phyloP scores from a whole-genome alignment of 768 basidiomycete species.

The Nidula microcarpa region DNA sequence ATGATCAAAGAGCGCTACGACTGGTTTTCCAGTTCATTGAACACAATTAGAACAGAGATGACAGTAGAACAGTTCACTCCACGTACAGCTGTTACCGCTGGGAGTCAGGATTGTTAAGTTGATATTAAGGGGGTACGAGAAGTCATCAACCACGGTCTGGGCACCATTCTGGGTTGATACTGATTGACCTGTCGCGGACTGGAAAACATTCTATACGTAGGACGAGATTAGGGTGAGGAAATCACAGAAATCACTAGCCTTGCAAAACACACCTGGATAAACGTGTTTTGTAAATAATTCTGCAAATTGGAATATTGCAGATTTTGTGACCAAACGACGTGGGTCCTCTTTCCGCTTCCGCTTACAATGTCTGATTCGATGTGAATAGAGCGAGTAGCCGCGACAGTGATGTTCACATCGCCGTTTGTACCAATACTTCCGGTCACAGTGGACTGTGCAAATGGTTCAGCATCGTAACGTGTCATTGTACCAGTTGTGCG shows the following conservation, averaged over 20 bases:
- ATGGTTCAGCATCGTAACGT: constrained; percentile 51
- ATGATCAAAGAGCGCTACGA: constrained; percentile 57
- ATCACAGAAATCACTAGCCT: background rate
- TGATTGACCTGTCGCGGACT: constrained; percentile 32
- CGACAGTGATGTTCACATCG: constrained; percentile 62
- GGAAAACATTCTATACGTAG: constrained; percentile 32
- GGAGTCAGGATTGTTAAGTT: constrained; percentile 35
- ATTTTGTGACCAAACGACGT: constrained; percentile 61
- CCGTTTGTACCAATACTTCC: constrained; percentile 36
- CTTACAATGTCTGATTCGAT: constrained; percentile 60
- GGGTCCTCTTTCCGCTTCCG: constrained; percentile 55
- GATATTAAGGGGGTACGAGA: constrained; percentile 43
- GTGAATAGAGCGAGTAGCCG: constrained; percentile 50
- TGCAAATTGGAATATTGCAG: constrained; percentile 63
- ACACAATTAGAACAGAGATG: background rate
- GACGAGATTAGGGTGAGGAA: constrained; percentile 1
- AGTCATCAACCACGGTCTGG: constrained; percentile 32
- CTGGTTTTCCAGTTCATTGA: constrained; percentile 22
- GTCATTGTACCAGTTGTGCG: constrained; percentile 71
- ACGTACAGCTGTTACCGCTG: constrained; percentile 32
- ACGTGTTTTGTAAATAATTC: constrained; percentile 47
- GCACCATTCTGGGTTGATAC: constrained; percentile 40
- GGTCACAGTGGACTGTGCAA: constrained; percentile 46
- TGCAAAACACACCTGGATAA: constrained; percentile 27
- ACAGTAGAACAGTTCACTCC: background rate